These are phyloP conservation scores for Dactylis glomerata DNA, from an alignment of 176 grass and related monocot species.

Conservation along the genomic window DNA sequence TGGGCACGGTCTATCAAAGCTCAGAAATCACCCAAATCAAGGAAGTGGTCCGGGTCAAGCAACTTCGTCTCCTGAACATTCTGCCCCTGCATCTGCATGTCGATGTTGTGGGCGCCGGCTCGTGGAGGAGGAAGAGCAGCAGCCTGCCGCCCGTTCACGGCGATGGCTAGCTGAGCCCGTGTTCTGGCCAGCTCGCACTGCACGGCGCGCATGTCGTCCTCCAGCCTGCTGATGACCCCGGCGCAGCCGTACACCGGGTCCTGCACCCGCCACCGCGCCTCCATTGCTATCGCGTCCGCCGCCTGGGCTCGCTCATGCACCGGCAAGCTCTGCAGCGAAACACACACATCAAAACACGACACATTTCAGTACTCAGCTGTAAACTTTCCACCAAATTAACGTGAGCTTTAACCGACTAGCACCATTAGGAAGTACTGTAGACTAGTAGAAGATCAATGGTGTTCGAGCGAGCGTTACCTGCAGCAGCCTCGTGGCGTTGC, in stretches of 20 bases:
- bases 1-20: too few species aligned
- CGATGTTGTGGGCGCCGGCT: neutral
- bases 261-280: conserved; percentile 60
- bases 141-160: neutral
- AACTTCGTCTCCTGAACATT: neutral
- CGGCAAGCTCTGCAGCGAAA: conserved; percentile 32
- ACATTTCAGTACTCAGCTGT: neutral
- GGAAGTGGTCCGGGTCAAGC: conserved; percentile 31
- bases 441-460: accelerated
- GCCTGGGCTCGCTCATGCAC: conserved; percentile 32
- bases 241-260: conserved; percentile 71
- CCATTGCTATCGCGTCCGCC: conserved; percentile 50
- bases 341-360: neutral
- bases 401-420: neutral
- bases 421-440: neutral
- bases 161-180: conserved; percentile 49
- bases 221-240: conserved; percentile 42
- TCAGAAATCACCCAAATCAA: conserved; percentile 16
- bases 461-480: conserved; percentile 29
- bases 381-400: neutral
- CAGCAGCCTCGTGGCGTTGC: conserved; percentile 51
- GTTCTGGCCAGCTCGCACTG: conserved; percentile 50
- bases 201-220: conserved; percentile 40
- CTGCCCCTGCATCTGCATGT: neutral
- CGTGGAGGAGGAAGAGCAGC: neutral